phyloP scores from a whole-genome alignment of 192 early-diverging fungal genomes.

The Entomortierella lignicola region DNA sequence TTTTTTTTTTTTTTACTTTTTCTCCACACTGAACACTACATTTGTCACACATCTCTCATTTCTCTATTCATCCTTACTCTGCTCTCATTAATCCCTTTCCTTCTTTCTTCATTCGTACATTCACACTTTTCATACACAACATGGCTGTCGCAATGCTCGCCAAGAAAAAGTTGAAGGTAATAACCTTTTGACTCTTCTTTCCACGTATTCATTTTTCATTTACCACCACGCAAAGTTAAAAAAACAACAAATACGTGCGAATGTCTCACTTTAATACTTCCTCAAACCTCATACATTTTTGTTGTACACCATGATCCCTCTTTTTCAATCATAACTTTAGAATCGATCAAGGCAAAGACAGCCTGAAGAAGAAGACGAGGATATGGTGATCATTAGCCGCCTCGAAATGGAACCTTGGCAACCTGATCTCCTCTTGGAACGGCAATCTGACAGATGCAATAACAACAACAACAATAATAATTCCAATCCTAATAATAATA shows the following conservation, averaged over 20 bases:
- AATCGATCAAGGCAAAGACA: constrained; percentile 29
- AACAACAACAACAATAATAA: neutral
- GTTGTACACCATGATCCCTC: neutral
- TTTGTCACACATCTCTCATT: too few species aligned
- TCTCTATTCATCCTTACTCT: too few species aligned
- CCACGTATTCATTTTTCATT: too few species aligned
- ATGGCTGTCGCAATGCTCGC: neutral
- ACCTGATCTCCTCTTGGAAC: constrained; percentile 48
- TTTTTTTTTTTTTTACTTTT: too few species aligned
- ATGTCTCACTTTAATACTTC: neutral
- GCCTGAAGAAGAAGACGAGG: constrained; percentile 42
- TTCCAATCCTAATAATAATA: neutral
- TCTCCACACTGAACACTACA: too few species aligned
- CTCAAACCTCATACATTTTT: neutral
- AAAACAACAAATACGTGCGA: too few species aligned
- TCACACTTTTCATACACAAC: too few species aligned
- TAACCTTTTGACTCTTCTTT: too few species aligned
- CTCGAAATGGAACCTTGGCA: constrained; percentile 52
- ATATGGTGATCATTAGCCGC: constrained; percentile 43
- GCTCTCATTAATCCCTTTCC: too few species aligned
- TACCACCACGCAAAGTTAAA: too few species aligned
- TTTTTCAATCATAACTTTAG: constrained; percentile 8
- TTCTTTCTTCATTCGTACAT: too few species aligned
- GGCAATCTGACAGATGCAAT: constrained; percentile 19
- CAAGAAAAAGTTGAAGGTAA: constrained; percentile 4